A percentile compares a stretch with the other conserved stretches of the same genome.
These are phyloP conservation scores for Chlorella sorokiniana DNA, from an alignment of 139 green algal species.

Conservation along the genomic window DNA sequence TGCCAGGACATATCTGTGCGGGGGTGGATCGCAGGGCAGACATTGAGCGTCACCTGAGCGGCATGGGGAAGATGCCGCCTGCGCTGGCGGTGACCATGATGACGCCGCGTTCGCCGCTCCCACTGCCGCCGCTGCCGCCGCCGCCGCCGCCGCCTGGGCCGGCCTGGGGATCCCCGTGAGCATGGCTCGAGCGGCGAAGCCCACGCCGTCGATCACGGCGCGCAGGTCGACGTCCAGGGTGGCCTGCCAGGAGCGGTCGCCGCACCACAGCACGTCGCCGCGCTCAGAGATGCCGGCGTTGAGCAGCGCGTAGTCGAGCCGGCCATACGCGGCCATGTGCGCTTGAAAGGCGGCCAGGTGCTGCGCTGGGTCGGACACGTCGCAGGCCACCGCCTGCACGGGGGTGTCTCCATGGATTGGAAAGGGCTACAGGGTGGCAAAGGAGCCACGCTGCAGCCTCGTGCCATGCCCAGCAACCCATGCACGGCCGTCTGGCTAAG, in stretches of 20 bases:
- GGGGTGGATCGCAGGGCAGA: neutral
- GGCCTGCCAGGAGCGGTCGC: slow-evolving; percentile 55
- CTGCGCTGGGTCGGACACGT: slow-evolving; percentile 47
- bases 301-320: slow-evolving; percentile 64
- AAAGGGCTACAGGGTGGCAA: neutral
- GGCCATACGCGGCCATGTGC: slow-evolving; percentile 50
- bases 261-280: slow-evolving; percentile 38
- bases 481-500: too few relatives aligned
- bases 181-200: slow-evolving; percentile 44
- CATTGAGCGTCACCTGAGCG: slow-evolving; percentile 27
- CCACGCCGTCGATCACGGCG: slow-evolving; percentile 57
- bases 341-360: slow-evolving; percentile 53
- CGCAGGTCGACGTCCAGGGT: slow-evolving; percentile 76
- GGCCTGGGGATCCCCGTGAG: neutral
- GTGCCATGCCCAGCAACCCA: neutral
- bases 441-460: slow-evolving; percentile 9
- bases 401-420: too few relatives aligned
- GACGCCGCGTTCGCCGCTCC: neutral
- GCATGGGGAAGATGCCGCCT: slow-evolving; percentile 78
- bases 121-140: neutral
- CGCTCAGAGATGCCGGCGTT: slow-evolving; percentile 63
- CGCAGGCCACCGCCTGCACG: slow-evolving; percentile 27
- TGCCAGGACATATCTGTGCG: neutral
- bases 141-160: neutral
- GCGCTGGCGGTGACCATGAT: slow-evolving; percentile 76